Base-by-base conservation (phyloP, 805 yeast genomes). In the Pichia gijzeniarum region DNA sequence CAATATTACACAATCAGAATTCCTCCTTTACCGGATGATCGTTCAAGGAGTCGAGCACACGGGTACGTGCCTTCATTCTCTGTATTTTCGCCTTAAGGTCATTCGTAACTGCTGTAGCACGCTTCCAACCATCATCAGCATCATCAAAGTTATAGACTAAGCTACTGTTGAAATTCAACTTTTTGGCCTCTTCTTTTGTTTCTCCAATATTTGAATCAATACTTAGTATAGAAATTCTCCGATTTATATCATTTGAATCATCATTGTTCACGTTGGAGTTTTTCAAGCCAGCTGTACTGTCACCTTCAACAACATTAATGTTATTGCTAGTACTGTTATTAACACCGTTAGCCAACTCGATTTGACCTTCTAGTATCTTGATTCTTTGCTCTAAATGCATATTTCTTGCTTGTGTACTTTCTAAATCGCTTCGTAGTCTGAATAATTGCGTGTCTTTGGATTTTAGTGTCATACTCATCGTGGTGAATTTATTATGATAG, bases 61-160 rank as follows among this genome's bases (percentile, higher is more conserved):
- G 52, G 3, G 63, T 49, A 39, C 82, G 71, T 12, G 86, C 86
- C 59, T 85, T 85, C 96, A 89, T 88, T 62, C 83, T 82, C 63
- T 86, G 95, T 38, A 89, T 89, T 55, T 96, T 69, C 0, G 89
- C 95, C 60, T 83, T 85, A 57, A 89, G 74, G 61, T 85, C 91
- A 3, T 80, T 76, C 0, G 96, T 89, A 12, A 88, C 95, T 54
- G 85, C 95, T 0, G 93, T 90, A 0, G 96, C 96, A 40, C 91
- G 76, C 53, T 75, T 78, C 96, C 96, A 89, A 53, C 85, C 80
- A 48, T 82, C 89, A 48, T 77, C 85, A 38, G 72, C 71, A 35
- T 65, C 63, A 47, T 70, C 77, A 28, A 64, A 54, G 37, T 65
- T 73, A 40, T 59, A 59, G 4, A 62, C 42, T 2, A 58, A 49